phyloP scores from a whole-genome alignment of 768 basidiomycete genomes.

The Calocybe indica region DNA sequence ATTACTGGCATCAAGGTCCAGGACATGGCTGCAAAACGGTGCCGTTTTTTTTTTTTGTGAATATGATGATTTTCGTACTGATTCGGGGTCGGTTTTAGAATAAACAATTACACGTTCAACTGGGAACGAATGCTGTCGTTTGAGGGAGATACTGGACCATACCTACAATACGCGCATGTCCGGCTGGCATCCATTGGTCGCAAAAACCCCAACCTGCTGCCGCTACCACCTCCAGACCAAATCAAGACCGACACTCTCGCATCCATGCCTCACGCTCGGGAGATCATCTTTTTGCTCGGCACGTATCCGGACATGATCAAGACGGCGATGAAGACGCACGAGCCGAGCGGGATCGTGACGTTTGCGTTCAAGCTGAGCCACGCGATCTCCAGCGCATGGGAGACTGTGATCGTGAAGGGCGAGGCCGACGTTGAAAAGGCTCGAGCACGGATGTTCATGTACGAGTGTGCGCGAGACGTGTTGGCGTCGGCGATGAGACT shows the following conservation, averaged over 20 bases:
- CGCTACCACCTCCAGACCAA: slow-evolving; percentile 63
- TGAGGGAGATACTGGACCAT: slow-evolving; percentile 93
- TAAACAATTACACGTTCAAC: slow-evolving; percentile 95
- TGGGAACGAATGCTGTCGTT: slow-evolving; percentile 93
- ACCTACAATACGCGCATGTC: slow-evolving; percentile 96
- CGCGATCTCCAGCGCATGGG: slow-evolving; percentile 90
- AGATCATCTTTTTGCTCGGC: slow-evolving; percentile 82
- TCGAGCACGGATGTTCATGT: slow-evolving; percentile 82
- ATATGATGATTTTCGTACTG: neutral
- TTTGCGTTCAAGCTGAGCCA: slow-evolving; percentile 85
- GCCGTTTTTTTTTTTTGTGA: slow-evolving; percentile 1
- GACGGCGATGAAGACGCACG: slow-evolving; percentile 76
- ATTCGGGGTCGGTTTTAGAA: slow-evolving; percentile 35
- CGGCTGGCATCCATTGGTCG: slow-evolving; percentile 86
- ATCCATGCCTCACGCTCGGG: slow-evolving; percentile 68
- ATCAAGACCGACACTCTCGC: slow-evolving; percentile 66
- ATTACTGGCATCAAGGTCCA: slow-evolving; percentile 97
- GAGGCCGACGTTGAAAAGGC: slow-evolving; percentile 75
- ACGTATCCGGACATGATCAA: slow-evolving; percentile 90
- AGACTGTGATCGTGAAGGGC: slow-evolving; percentile 80
- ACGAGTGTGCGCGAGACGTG: slow-evolving; percentile 86
- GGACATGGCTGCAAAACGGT: slow-evolving; percentile 94
- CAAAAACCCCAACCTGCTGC: slow-evolving; percentile 83
- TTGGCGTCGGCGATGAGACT: slow-evolving; percentile 80
- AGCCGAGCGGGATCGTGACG: slow-evolving; percentile 89